Evolutionary conservation across 305 asterid species (phyloP).

Genomic region (Fraxinus albicans): DNA sequence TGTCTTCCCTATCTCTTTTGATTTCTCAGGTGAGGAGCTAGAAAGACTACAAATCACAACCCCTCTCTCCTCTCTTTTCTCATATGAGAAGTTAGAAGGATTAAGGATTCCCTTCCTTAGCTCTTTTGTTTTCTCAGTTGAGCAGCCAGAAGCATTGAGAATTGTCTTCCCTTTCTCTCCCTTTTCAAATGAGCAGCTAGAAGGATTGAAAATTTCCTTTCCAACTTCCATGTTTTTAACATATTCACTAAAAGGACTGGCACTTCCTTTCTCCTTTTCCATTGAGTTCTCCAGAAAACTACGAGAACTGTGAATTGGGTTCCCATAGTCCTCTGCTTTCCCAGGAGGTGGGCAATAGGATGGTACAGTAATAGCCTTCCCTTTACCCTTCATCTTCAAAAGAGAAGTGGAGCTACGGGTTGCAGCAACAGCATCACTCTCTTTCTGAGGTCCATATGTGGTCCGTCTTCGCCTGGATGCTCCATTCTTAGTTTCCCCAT

Average conservation of each 20-base stretch:
- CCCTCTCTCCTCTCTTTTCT: constrained; percentile 31
- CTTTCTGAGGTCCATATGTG: constrained; percentile 24
- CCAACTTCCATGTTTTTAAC: constrained; percentile 17
- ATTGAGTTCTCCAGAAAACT: neutral
- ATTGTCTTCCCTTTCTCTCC: constrained; percentile 27
- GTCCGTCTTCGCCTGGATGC: constrained; percentile 11
- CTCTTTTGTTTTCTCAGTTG: constrained; percentile 25
- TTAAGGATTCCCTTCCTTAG: constrained; percentile 22
- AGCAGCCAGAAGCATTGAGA: constrained; percentile 25
- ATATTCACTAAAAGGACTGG: neutral
- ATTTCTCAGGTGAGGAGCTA: constrained; percentile 20
- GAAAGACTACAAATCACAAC: constrained; percentile 23
- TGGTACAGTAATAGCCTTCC: constrained; percentile 33
- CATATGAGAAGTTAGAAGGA: constrained; percentile 20
- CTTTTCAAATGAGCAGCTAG: constrained; percentile 25
- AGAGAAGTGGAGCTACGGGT: constrained; percentile 16
- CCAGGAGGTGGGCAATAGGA: constrained; percentile 20
- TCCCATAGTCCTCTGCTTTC: constrained; percentile 22
- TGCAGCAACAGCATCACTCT: constrained; percentile 19
- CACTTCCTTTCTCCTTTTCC: neutral
- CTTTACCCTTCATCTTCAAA: constrained; percentile 25
- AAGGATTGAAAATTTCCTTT: constrained; percentile 16
- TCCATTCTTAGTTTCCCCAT: constrained; percentile 21
- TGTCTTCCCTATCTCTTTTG: constrained; percentile 21
- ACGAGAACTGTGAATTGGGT: neutral